Evolutionary conservation across 768 basidiomycete species (phyloP), one percentile per base, ranked within the genome.

Genomic region (Megacollybia marginata): DNA sequence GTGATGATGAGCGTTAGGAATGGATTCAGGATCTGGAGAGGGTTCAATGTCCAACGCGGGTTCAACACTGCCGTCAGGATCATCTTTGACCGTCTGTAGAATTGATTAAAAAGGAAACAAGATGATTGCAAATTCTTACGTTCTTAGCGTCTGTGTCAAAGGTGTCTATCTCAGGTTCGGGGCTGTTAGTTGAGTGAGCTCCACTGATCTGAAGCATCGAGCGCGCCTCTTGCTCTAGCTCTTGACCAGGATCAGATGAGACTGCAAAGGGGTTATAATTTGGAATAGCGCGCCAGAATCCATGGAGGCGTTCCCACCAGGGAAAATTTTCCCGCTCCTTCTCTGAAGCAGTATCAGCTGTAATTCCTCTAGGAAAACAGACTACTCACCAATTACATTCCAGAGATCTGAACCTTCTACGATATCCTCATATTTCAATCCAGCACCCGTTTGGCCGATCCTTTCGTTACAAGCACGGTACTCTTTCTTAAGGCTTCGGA

Each of bases 401-500:
- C 10, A 31, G 6, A 52, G 36, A 1, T 52, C 50, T 12, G 45
- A 47, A 9, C 40, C 46, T 16, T 45, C 19, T 3, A 13, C 19
- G 6, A 52, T 38, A 33, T 52, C 50, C 34, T 52, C 46, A 9
- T 32, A 23, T 13, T 10, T 6, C 10, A 52, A 46, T 15, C 50
- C 50, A 12, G 50, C 50, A 5, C 50, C 50, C n/a, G 50, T 52
- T 38, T 47, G 44, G 2, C 50, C 50, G n/a, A 52, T 43, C 16
- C 42, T 40, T 5, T 47, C 16, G 23, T 52, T 52, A 16, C 20
- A 15, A 2, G 38, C 35, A 5, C 50, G 4, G 40, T 52, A 52
- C 13, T 42, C 28, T n/a, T n/a, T 40, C 9, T 33, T 50, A 19
- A 52, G 46, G 20, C 50, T 52, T 16, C 38, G 9, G 20, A 31